A percentile compares a stretch with the other conserved stretches of the same genome.
Evolutionary conservation across 805 yeast species (phyloP).

Genomic region (Spathaspora arborariae): DNA sequence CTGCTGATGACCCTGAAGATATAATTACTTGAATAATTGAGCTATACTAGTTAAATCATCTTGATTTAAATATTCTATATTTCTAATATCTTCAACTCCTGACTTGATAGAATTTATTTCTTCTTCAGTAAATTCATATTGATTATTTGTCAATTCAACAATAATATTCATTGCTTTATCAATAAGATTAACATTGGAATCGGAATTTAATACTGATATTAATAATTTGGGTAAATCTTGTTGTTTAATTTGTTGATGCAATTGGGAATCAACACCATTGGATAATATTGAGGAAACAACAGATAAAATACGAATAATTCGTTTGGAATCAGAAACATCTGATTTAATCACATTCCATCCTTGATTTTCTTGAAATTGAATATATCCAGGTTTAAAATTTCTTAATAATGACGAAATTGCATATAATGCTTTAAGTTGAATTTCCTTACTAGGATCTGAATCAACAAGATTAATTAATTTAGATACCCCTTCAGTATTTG

Average conservation of each 20-base stretch:
- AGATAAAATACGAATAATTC: constrained; percentile 51
- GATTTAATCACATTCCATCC: constrained; percentile 61
- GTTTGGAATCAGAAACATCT: constrained; percentile 24
- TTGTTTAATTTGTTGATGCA: constrained; percentile 34
- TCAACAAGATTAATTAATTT: constrained; percentile 42
- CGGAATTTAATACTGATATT: constrained; percentile 25
- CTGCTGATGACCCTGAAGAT: constrained; percentile 49
- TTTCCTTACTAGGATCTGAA: constrained; percentile 19
- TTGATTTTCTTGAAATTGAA: constrained; percentile 46
- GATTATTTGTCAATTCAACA: constrained; percentile 37
- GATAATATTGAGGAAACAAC: constrained; percentile 58
- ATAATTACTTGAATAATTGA: constrained; percentile 12
- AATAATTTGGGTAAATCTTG: constrained; percentile 32
- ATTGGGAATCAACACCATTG: constrained; percentile 42
- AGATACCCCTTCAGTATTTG: constrained; percentile 48
- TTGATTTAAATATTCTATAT: neutral
- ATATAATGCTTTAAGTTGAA: constrained; percentile 64
- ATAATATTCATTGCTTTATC: constrained; percentile 57
- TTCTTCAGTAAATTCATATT: constrained; percentile 38
- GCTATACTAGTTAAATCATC: constrained; percentile 50
- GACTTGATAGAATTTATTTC: neutral
- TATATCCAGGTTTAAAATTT: constrained; percentile 57
- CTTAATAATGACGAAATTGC: constrained; percentile 74
- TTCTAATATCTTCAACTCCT: neutral
- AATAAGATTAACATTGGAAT: constrained; percentile 44